Percentiles rank a stretch among this genome's conserved stretches.
Evolutionary conservation across 2,329 filamentous ascomycete genomes (phyloP).

Genomic region (Cadophora sp.): DNA sequence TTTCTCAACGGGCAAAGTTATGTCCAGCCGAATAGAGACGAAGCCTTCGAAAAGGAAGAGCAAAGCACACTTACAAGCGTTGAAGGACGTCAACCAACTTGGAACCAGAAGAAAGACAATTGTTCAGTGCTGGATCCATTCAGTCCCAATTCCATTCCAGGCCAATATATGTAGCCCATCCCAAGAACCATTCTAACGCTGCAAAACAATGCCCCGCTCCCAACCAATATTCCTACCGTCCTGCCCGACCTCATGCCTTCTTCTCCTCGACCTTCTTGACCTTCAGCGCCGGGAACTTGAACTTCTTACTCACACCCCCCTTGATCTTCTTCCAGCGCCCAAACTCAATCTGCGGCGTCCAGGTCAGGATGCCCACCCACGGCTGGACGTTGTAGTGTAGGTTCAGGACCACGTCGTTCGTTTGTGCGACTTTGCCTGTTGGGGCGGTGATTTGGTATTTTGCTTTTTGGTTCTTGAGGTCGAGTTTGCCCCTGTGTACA

Average conservation of each 20-base stretch:
- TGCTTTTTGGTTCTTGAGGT: slow-evolving; percentile 82
- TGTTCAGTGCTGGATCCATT: too few species aligned
- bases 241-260: neutral
- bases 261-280: slow-evolving; percentile 51
- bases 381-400: slow-evolving; percentile 98
- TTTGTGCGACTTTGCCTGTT: slow-evolving; percentile 75
- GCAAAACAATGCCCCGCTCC: neutral
- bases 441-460: slow-evolving; percentile 99
- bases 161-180: neutral
- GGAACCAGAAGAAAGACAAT: too few species aligned
- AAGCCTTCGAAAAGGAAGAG: too few species aligned
- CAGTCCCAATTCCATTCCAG: neutral
- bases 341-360: slow-evolving; percentile 66
- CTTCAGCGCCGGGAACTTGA: slow-evolving; percentile 71
- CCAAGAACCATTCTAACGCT: neutral
- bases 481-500: slow-evolving; percentile 68
- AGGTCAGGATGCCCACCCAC: slow-evolving; percentile 89
- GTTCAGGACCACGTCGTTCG: slow-evolving; percentile 76
- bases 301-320: slow-evolving; percentile 69
- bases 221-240: neutral
- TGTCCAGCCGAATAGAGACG: too few species aligned
- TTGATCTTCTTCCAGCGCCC: slow-evolving; percentile 70
- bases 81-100: too few species aligned
- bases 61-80: too few species aligned
- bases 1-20: too few species aligned